Percentiles rank a stretch among this genome's conserved stretches.
These are phyloP conservation scores for Lasiodiplodia sp. DNA, from an alignment of 2,329 filamentous ascomycete species.

Conservation along the genomic window DNA sequence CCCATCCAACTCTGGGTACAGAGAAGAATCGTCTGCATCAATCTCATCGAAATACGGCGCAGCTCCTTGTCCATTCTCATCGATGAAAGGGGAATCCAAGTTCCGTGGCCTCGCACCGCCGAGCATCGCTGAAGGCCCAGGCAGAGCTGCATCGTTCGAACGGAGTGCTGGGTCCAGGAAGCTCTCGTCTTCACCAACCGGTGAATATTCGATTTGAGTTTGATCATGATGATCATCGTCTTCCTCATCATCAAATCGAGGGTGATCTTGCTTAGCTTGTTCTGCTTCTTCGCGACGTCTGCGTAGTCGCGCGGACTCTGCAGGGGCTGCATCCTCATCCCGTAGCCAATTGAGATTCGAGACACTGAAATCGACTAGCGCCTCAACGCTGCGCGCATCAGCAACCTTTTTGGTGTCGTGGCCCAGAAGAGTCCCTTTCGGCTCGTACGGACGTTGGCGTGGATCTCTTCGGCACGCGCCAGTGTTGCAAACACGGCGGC, in stretches of 20 bases:
- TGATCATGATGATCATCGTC: slow-evolving; percentile 32
- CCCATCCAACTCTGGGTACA: slow-evolving; percentile 39
- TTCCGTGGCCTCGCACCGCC: slow-evolving; percentile 34
- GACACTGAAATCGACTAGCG: slow-evolving; percentile 85
- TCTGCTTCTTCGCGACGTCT: slow-evolving; percentile 63
- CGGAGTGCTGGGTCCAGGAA: slow-evolving; percentile 27
- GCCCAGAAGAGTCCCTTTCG: slow-evolving; percentile 85
- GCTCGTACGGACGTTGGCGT: slow-evolving; percentile 80
- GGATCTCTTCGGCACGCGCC: slow-evolving; percentile 74
- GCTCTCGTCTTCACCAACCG: slow-evolving; percentile 16
- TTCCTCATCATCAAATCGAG: slow-evolving; percentile 55
- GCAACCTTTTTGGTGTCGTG: slow-evolving; percentile 91
- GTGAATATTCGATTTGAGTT: slow-evolving; percentile 27
- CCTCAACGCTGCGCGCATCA: slow-evolving; percentile 88
- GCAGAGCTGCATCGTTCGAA: background rate
- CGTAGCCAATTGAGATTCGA: slow-evolving; percentile 88
- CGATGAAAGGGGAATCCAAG: background rate
- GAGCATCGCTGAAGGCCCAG: slow-evolving; percentile 35
- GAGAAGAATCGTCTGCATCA: slow-evolving; percentile 34
- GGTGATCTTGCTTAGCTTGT: slow-evolving; percentile 56
- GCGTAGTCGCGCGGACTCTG: slow-evolving; percentile 55
- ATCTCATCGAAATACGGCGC: slow-evolving; percentile 31
- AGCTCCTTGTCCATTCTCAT: slow-evolving; percentile 4
- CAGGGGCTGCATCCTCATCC: slow-evolving; percentile 54
- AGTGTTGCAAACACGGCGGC: slow-evolving; percentile 85